Conservation (phyloP, 2,329 filamentous ascomycete genomes). For the Fusarium sp. region DNA sequence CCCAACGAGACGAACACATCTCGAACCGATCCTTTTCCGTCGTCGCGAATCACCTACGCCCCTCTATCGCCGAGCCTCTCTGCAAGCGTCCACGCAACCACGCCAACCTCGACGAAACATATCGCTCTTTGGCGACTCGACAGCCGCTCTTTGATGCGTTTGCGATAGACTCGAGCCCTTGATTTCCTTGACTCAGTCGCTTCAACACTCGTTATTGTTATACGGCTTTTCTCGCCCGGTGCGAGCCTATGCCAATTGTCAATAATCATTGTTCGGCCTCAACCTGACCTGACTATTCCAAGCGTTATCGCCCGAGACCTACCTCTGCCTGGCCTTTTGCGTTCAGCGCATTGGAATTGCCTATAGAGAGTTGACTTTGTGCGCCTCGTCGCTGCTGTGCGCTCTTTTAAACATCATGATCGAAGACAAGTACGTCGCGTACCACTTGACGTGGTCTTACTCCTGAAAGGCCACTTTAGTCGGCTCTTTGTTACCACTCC, state of each 20-base stretch:
- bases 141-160: constrained; percentile 38
- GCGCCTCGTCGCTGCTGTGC: constrained; percentile 35
- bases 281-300: background rate
- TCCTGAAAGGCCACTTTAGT: constrained; percentile 12
- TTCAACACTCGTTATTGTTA: constrained; percentile 32
- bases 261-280: constrained; percentile 15
- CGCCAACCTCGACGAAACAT: constrained; percentile 7
- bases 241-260: constrained; percentile 39
- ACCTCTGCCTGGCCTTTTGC: background rate
- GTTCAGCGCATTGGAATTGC: constrained; percentile 25
- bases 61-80: constrained; percentile 11
- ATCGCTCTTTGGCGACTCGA: background rate
- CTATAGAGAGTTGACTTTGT: constrained; percentile 3
- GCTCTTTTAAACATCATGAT: constrained; percentile 47
- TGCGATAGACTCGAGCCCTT: constrained; percentile 27
- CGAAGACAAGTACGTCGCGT: constrained; percentile 53
- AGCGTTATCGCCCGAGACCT: constrained; percentile 20
- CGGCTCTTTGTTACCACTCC: constrained; percentile 7
- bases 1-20: constrained; percentile 26
- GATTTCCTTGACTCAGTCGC: background rate
- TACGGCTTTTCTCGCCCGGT: constrained; percentile 39
- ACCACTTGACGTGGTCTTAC: constrained; percentile 4
- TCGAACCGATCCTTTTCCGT: constrained; percentile 24
- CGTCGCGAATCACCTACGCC: constrained; percentile 29
- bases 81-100: constrained; percentile 16